Evolutionary conservation across 1,284 basidiomycete species (phyloP), one percentile per base, ranked within the genome.

Genomic region (Melampsora larici-populina): DNA sequence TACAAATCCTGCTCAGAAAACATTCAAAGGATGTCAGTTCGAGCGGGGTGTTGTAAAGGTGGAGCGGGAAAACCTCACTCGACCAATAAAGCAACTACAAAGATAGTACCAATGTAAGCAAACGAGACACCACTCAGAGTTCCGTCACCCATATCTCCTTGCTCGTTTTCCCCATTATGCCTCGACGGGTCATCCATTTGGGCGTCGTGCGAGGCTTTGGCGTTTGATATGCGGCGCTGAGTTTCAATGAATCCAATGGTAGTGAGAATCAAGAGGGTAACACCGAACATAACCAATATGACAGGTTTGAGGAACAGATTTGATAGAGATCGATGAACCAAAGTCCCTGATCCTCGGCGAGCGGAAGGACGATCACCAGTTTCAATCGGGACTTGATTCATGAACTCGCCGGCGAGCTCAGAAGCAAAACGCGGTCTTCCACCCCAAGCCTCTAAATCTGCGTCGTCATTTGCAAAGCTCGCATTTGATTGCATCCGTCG

Each of bases 21-120:
- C 6, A 33, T 76, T 21, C 40, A 36, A 69, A 29, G 11, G 15
- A 36, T 33, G 36, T 70, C 51, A 70, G 43, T 15, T 46, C 11
- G 55, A 58, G 49, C 5, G 8, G 24, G 33, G 24, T 2, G 6
- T 48, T 46, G 68, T n/a, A 2, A 36, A 43, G 63, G 24, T 48
- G n/a, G 43, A 48, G 33, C 21, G 40, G 24, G 4, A 33, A 18
- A 29, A 51, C 17, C 68, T 78, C 29, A 78, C 75, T 78, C 75
- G 3, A 78, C 36, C 21, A 78, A 48, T 40, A 78, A 65, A 31
- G 75, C 68, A 15, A 78, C 58, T 31, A 78, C 67, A 63, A 78
- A 78, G 58, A 78, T 43, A 9, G 75, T 70, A 29, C 75, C 66
- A 43, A 78, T 64, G n/a, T 78, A 78, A 60, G 63, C 75, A 63